These are phyloP conservation scores for Arachis hypogaea DNA, from an alignment of 306 rosid genomes.

Conservation along the genomic window DNA sequence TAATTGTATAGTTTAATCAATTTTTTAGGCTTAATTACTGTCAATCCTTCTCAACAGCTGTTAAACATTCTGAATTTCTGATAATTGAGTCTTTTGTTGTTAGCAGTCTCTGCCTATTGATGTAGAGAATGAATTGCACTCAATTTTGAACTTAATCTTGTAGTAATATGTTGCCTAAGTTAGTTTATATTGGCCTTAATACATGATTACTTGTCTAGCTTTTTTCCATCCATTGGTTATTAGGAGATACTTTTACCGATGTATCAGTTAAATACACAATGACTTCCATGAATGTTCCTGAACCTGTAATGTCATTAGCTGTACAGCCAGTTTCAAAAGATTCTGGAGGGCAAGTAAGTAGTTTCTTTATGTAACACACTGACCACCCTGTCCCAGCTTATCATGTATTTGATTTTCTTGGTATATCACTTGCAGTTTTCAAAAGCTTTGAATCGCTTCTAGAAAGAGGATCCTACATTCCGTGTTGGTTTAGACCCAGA, in stretches of 20 bases:
- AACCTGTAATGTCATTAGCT: slow-evolving; percentile 99
- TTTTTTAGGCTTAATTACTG: no score
- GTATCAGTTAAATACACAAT: slow-evolving; percentile 90
- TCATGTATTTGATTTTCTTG: slow-evolving; percentile 29
- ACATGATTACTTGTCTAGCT: neutral
- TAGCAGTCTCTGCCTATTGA: no score
- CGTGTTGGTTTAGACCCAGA: slow-evolving; percentile 98
- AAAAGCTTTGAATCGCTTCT: slow-evolving; percentile 96
- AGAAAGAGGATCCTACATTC: slow-evolving; percentile 96
- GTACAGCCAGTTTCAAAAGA: slow-evolving; percentile 97
- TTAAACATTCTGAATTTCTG: no score
- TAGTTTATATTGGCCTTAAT: slow-evolving; percentile 19
- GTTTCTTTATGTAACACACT: slow-evolving; percentile 32
- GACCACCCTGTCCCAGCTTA: neutral
- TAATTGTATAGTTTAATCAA: no score
- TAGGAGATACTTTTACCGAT: slow-evolving; percentile 98
- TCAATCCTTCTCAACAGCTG: no score
- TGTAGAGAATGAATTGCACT: neutral
- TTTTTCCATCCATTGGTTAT: slow-evolving; percentile 22
- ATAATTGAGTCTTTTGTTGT: no score
- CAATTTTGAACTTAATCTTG: slow-evolving; percentile 7
- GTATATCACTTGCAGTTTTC: slow-evolving; percentile 66
- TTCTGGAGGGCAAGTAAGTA: slow-evolving; percentile 95
- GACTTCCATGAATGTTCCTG: slow-evolving; percentile 99
- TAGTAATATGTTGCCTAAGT: slow-evolving; percentile 21